Base-by-base conservation (phyloP, 768 basidiomycete genomes). In the Collybia nuda region DNA sequence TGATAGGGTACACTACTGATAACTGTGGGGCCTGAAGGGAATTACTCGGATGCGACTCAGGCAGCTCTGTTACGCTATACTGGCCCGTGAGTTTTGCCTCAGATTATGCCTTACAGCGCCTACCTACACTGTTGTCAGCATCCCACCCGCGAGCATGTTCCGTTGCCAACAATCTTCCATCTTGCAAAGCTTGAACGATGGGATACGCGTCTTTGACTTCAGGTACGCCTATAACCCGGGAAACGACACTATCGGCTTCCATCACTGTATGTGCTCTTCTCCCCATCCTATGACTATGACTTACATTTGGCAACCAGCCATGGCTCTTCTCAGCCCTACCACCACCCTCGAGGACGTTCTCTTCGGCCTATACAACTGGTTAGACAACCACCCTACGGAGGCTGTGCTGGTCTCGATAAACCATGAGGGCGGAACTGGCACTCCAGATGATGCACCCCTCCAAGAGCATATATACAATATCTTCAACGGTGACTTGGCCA, bases 361-460 rank as follows among this genome's bases (percentile, higher is more conserved):
- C 36, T 79, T 77, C 45, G 78, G 76, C 6, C 59, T 78, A 9
- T 81, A 82, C 58, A 63, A 62, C 36, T 82, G 79, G 77, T 69
- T 82, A 12, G 69, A 79, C 51, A 63, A 69, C 18, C 78, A 82
- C 48, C 75, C 76, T 0, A 76, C 76, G 0, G 80, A 82, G 56
- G 74, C 78, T 1, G 65, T 82, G 5, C 66, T 80, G 12, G 68
- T 78, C 17, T 80, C 77, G 0, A 56, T 82, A 40, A 81, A 80
- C 50, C 69, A 76, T 47, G 79, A 81, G 57, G 59, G 69, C 12
- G 72, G 72, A 22, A 75, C 72, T 0, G 76, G 74, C 3, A 78
- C 75, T 2, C 71, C 72, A 4, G 60, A 76, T 47, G 75, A 77
- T 24, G 53, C 65, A 2, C 66, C 69, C 1, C 64, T 80, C 11